These are phyloP conservation scores for Penicillium sp. DNA, from an alignment of 2,329 filamentous ascomycete species.

Conservation along the genomic window DNA sequence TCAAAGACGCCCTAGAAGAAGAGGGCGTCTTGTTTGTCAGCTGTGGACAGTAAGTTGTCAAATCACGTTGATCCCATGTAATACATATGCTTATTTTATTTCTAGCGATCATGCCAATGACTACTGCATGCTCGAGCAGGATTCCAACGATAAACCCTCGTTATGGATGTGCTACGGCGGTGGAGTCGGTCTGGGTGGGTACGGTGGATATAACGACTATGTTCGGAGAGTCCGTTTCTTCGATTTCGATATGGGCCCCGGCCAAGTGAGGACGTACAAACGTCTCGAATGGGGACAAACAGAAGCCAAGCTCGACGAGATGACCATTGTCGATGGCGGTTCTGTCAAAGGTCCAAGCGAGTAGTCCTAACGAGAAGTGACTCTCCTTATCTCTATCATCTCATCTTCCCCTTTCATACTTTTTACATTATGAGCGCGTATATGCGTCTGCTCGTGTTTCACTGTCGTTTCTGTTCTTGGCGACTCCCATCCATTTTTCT, in stretches of 20 bases:
- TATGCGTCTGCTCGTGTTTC: slow-evolving; percentile 13
- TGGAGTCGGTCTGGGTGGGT: slow-evolving; percentile 89
- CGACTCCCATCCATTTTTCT: slow-evolving; percentile 13
- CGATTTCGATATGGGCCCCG: slow-evolving; percentile 90
- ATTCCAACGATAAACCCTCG: slow-evolving; percentile 64
- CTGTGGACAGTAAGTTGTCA: slow-evolving; percentile 80
- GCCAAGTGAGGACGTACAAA: slow-evolving; percentile 90
- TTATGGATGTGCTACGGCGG: slow-evolving; percentile 99
- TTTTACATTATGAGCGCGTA: slow-evolving; percentile 4
- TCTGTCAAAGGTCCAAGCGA: slow-evolving; percentile 51
- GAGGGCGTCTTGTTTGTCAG: slow-evolving; percentile 86
- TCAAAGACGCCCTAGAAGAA: slow-evolving; percentile 85
- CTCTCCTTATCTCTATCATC: not conserved
- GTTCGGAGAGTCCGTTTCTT: slow-evolving; percentile 85
- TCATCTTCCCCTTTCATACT: not conserved
- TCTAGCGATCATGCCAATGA: slow-evolving; percentile 91
- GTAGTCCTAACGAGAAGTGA: slow-evolving; percentile 16
- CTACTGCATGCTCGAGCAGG: slow-evolving; percentile 78
- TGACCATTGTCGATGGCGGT: slow-evolving; percentile 66
- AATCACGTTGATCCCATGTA: not conserved
- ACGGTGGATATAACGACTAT: slow-evolving; percentile 87
- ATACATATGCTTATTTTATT: slow-evolving; percentile 28
- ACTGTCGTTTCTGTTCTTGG: slow-evolving; percentile 22
- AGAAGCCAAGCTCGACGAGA: slow-evolving; percentile 61
- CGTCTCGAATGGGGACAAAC: slow-evolving; percentile 72